A percentile compares a stretch with the other conserved stretches of the same genome.
phyloP scores from a whole-genome alignment of 345 rosid genomes.

The Gossypium herbaceum region DNA sequence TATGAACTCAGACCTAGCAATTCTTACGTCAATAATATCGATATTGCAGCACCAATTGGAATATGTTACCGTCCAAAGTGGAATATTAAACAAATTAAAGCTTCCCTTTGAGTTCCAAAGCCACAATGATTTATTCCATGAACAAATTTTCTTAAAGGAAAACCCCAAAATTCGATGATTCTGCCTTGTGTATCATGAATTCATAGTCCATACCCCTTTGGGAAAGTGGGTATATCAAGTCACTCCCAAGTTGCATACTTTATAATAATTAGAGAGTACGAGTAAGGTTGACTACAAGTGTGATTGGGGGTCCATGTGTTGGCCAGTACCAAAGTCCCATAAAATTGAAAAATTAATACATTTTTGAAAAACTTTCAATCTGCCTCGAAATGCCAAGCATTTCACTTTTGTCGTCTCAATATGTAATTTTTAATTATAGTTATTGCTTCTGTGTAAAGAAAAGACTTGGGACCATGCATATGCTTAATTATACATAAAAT shows the following conservation, averaged over 20 bases:
- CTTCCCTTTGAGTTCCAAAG: conserved; percentile 14
- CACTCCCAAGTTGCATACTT: conserved; percentile 18
- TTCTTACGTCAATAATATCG: neutral
- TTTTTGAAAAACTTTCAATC: neutral
- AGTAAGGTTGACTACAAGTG: conserved; percentile 17
- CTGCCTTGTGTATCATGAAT: conserved; percentile 8
- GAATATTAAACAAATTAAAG: conserved; percentile 9
- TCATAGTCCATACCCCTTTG: conserved; percentile 61
- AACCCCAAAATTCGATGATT: conserved; percentile 8
- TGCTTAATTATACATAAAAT: neutral
- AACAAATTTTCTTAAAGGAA: neutral
- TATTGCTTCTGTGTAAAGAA: neutral
- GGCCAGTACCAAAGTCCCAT: conserved; percentile 34
- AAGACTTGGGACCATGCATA: neutral
- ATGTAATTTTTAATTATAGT: neutral
- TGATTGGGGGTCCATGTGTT: conserved; percentile 52
- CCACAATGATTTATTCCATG: conserved; percentile 25
- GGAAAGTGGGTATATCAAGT: conserved; percentile 38
- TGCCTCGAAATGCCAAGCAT: conserved; percentile 19
- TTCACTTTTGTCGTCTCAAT: conserved; percentile 19
- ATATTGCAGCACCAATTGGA: neutral
- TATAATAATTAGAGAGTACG: conserved; percentile 14
- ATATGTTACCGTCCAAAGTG: conserved; percentile 34
- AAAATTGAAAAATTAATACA: neutral
- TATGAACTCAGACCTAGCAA: neutral